These are phyloP conservation scores for Nasturtium officinale DNA, from an alignment of 345 rosid genomes.

Conservation along the genomic window DNA sequence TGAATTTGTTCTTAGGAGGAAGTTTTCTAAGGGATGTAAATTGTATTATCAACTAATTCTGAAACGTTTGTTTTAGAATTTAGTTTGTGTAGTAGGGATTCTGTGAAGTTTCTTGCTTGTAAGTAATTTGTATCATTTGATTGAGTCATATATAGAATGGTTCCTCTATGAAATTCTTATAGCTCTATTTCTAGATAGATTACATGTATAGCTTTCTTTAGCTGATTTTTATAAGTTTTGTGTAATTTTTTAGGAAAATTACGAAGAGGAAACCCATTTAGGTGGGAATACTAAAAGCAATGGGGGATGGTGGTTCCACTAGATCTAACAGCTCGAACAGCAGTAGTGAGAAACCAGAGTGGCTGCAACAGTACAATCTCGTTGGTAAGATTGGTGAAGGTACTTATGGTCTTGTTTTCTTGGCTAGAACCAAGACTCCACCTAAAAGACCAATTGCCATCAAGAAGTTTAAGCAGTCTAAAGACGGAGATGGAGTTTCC, in stretches of 20 bases:
- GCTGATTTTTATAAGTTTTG: slow-evolving; percentile 16
- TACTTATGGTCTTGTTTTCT: slow-evolving; percentile 96
- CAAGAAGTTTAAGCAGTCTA: slow-evolving; percentile 98
- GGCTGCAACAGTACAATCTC: slow-evolving; percentile 97
- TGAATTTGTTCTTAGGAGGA: not conserved
- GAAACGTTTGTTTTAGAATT: not conserved
- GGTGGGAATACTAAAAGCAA: slow-evolving; percentile 33
- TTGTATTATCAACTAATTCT: not conserved
- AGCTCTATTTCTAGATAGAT: slow-evolving; percentile 5
- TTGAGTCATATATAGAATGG: not conserved
- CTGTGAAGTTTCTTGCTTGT: slow-evolving; percentile 10
- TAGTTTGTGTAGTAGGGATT: not conserved
- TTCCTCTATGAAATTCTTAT: slow-evolving; percentile 2
- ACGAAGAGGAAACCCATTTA: not conserved
- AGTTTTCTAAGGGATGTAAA: slow-evolving; percentile 3
- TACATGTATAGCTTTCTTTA: not conserved
- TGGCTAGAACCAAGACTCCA: slow-evolving; percentile 75
- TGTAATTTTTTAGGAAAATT: slow-evolving; percentile 23
- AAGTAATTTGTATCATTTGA: slow-evolving; percentile 9
- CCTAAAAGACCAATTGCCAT: slow-evolving; percentile 89
- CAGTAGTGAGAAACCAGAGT: slow-evolving; percentile 77
- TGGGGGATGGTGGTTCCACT: slow-evolving; percentile 60
- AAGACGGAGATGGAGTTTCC: slow-evolving; percentile 99
- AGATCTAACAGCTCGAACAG: slow-evolving; percentile 44
- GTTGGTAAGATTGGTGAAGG: slow-evolving; percentile 99